Evolutionary conservation across 441 rosid species (phyloP), one percentile per base, ranked within the genome.

Genomic region (California macrophylla): DNA sequence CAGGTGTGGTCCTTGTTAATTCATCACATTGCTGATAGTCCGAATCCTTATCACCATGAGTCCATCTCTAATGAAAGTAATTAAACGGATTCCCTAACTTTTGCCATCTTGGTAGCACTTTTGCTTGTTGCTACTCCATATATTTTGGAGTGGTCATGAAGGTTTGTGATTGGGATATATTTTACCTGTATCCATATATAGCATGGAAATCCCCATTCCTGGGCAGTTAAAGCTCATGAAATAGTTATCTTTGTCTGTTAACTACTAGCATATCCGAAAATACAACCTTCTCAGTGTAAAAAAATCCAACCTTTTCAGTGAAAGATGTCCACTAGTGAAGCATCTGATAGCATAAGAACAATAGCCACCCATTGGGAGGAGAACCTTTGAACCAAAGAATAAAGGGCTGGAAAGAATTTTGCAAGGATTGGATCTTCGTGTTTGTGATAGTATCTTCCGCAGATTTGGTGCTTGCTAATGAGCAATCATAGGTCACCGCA

Each of bases 321-420:
- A 61, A 61, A 61, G 18, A 61, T 26, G 64, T 61, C 64, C 64
- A 61, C 64, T 61, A 61, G 64, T 61, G 34, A 25, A 24, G 64
- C 64, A 60, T 60, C 64, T 60, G 64, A 12, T 58, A 58, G 64
- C 61, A 54, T 54, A 54, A 54, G 61, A 20, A 54, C 61, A 54
- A 54, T 2, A 6, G 21, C 61, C 61, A 61, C 15, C 64, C 64
- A 61, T 6, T 25, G 64, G 64, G 34, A 25, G 32, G 64, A 25
- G 64, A 12, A 61, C 20, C 64, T 61, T 61, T 13, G 64, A 61
- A 61, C 64, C 64, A 61, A 61, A 61, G 16, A 61, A 61, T 24
- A 26, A 61, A 10, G 3, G 64, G 32, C 64, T 61, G 15, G 16
- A 61, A 61, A 61, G 64, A 25, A 61, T 26, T 61, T 61, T 26